Evolutionary conservation across 2,329 filamentous ascomycete genomes (phyloP).

Genomic region (Dactylellina haptotyla): DNA sequence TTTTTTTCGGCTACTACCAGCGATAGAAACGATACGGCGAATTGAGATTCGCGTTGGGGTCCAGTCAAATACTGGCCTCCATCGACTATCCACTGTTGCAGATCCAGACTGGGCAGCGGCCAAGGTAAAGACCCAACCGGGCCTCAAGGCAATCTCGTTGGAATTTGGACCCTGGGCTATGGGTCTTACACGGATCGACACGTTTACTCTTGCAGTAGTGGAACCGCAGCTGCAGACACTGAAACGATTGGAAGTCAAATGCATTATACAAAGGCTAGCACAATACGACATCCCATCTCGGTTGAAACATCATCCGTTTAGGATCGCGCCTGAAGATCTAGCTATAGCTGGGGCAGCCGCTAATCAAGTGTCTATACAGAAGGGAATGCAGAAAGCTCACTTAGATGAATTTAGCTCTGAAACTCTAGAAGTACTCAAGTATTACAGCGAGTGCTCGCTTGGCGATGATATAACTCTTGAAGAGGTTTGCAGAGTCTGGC

Average conservation of each 20-base stretch:
- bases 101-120: slow-evolving; percentile 9
- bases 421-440: slow-evolving; percentile 15
- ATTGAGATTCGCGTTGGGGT: slow-evolving; percentile 6
- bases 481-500: slow-evolving; percentile 5
- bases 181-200: slow-evolving; percentile 9
- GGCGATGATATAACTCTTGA: slow-evolving; percentile 12
- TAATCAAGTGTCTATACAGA: neutral
- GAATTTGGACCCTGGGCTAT: slow-evolving; percentile 16
- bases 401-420: neutral
- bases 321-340: slow-evolving; percentile 9
- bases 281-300: neutral
- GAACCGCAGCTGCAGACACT: neutral
- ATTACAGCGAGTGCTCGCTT: slow-evolving; percentile 11
- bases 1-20: neutral
- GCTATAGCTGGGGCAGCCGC: neutral
- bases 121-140: neutral
- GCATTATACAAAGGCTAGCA: neutral
- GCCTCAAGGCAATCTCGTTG: neutral
- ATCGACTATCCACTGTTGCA: neutral
- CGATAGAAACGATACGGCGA: neutral
- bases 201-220: neutral
- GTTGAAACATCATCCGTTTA: slow-evolving; percentile 18
- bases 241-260: slow-evolving; percentile 10
- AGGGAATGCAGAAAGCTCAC: neutral
- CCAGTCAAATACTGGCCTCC: neutral